These are phyloP conservation scores for Platanthera guangdongensis DNA, from an alignment of 106 monocot genomes.

Conservation along the genomic window DNA sequence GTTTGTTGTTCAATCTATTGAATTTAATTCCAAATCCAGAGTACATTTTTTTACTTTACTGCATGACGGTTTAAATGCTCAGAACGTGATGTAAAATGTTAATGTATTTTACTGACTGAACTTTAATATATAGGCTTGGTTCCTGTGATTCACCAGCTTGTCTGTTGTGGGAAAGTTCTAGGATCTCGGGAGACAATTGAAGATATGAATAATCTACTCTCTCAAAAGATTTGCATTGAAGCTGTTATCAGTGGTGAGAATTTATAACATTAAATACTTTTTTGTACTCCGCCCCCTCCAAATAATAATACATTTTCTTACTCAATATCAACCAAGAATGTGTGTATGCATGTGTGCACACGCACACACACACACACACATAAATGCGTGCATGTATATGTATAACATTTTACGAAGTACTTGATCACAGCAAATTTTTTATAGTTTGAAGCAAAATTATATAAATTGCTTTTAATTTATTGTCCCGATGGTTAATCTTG, in stretches of 20 bases:
- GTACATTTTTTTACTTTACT: not conserved
- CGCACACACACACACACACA: too few species aligned
- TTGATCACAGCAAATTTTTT: too few species aligned
- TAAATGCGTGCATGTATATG: too few species aligned
- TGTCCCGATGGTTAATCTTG: too few species aligned
- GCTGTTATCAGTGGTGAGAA: slow-evolving; percentile 52
- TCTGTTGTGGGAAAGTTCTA: slow-evolving; percentile 36
- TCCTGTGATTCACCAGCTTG: slow-evolving; percentile 54
- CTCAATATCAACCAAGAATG: too few species aligned
- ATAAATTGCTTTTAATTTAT: too few species aligned
- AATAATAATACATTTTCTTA: too few species aligned
- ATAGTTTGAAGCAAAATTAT: too few species aligned
- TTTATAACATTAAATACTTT: not conserved
- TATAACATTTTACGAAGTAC: too few species aligned
- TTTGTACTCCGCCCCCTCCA: not conserved
- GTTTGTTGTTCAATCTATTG: not conserved
- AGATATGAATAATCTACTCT: slow-evolving; percentile 24
- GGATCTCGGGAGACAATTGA: slow-evolving; percentile 25
- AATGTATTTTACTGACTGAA: not conserved
- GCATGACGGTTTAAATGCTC: not conserved
- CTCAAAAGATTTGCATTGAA: slow-evolving; percentile 31
- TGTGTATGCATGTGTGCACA: too few species aligned
- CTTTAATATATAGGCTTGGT: slow-evolving; percentile 45
- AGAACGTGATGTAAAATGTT: not conserved
- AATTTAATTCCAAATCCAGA: not conserved